phyloP scores from a whole-genome alignment of 148 eudicot genomes.

The Rhododendron simsii region DNA sequence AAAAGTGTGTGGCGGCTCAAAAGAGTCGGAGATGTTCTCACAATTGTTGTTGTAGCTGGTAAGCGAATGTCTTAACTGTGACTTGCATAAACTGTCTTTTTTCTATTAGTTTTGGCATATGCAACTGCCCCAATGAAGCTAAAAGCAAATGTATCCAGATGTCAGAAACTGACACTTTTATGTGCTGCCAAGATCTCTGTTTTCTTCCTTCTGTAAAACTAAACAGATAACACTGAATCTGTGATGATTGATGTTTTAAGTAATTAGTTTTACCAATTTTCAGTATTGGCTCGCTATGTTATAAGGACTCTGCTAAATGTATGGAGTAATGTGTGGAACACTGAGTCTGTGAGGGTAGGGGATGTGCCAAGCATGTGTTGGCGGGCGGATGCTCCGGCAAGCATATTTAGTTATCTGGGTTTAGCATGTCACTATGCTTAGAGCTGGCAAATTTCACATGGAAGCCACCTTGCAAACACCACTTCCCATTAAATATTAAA shows the following conservation, averaged over 20 bases:
- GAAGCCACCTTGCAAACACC: neutral
- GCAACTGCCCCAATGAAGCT: neutral
- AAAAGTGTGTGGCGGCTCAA: slow-evolving; percentile 53
- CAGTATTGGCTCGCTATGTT: neutral
- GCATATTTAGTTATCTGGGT: neutral
- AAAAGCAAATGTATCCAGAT: neutral
- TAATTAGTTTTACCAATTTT: neutral
- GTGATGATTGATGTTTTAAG: neutral
- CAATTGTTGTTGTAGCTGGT: slow-evolving; percentile 80
- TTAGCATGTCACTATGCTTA: neutral
- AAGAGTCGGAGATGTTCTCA: slow-evolving; percentile 70
- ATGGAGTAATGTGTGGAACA: neutral
- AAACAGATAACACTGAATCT: neutral
- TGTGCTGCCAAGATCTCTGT: neutral
- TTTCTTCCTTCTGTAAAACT: neutral
- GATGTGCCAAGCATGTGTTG: neutral
- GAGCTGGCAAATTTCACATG: neutral
- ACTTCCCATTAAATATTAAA: neutral
- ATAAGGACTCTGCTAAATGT: neutral
- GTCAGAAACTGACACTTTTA: neutral
- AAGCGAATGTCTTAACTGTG: slow-evolving; percentile 20
- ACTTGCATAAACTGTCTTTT: neutral
- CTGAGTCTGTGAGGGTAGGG: neutral
- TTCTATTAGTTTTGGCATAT: neutral
- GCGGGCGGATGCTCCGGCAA: neutral